phyloP scores from a whole-genome alignment of 805 yeast genomes.

The Torulaspora franciscae region DNA sequence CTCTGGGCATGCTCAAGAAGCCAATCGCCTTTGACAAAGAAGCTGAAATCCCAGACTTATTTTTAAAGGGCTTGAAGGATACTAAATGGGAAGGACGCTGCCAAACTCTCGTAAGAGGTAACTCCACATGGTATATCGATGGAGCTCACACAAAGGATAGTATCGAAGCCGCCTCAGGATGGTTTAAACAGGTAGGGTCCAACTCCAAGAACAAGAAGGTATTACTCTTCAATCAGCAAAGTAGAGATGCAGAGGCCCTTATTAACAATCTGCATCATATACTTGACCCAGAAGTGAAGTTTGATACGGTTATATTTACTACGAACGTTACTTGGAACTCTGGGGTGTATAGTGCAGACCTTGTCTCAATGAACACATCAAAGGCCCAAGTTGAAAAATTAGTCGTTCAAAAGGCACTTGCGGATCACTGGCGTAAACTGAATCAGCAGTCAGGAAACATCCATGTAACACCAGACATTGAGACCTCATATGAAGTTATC shows the following conservation, averaged over 20 bases:
- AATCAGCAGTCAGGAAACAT: slow-evolving; percentile 40
- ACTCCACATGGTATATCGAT: slow-evolving; percentile 74
- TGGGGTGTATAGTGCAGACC: slow-evolving; percentile 74
- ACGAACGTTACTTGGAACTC: slow-evolving; percentile 89
- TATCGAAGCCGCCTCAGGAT: slow-evolving; percentile 68
- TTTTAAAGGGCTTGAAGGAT: slow-evolving; percentile 53
- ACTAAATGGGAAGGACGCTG: slow-evolving; percentile 97
- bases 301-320: slow-evolving; percentile 78
- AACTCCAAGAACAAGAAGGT: slow-evolving; percentile 37
- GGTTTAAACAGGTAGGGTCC: slow-evolving; percentile 50
- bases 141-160: slow-evolving; percentile 97
- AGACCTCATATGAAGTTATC: slow-evolving; percentile 58
- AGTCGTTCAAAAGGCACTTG: slow-evolving; percentile 71
- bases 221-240: slow-evolving; percentile 88
- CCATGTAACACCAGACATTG: slow-evolving; percentile 67
- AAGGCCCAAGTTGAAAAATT: slow-evolving; percentile 73
- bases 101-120: slow-evolving; percentile 52
- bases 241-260: slow-evolving; percentile 72
- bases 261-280: slow-evolving; percentile 49
- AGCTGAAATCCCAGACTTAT: slow-evolving; percentile 42
- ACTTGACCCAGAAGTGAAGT: slow-evolving; percentile 41
- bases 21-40: slow-evolving; percentile 12
- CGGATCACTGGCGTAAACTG: slow-evolving; percentile 60
- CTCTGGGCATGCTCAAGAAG: slow-evolving; percentile 42
- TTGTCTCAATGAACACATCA: slow-evolving; percentile 80